Evolutionary conservation across 108 stramenopile species (phyloP).

Genomic region (Cyclotella atomus): DNA sequence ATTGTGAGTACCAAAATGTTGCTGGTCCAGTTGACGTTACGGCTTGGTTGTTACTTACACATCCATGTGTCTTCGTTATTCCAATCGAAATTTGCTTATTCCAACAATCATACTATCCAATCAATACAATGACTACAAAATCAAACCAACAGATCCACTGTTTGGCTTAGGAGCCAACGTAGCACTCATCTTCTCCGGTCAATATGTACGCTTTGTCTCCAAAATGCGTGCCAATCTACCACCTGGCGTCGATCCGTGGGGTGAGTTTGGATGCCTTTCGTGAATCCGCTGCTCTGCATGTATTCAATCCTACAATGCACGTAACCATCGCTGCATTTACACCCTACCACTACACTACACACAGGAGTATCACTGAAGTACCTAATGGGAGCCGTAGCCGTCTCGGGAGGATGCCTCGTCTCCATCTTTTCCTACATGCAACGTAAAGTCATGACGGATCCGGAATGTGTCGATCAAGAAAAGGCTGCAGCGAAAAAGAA

Average conservation of each 20-base stretch:
- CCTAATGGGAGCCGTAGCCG: slow-evolving; percentile 94
- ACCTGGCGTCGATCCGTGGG: slow-evolving; percentile 95
- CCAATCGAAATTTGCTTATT: too few species aligned
- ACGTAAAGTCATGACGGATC: slow-evolving; percentile 83
- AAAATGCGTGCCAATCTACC: slow-evolving; percentile 73
- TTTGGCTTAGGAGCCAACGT: slow-evolving; percentile 97
- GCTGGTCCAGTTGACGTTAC: too few species aligned
- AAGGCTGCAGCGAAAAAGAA: slow-evolving; percentile 70
- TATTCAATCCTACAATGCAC: too few species aligned
- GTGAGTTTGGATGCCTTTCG: too few species aligned
- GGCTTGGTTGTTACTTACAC: not conserved
- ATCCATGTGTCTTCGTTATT: too few species aligned
- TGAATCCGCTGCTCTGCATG: too few species aligned
- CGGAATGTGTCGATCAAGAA: slow-evolving; percentile 65
- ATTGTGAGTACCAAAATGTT: slow-evolving; percentile 93
- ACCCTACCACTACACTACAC: too few species aligned
- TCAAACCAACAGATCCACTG: slow-evolving; percentile 78
- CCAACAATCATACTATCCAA: too few species aligned
- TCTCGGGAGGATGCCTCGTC: slow-evolving; percentile 80
- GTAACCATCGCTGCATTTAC: too few species aligned
- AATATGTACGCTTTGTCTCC: slow-evolving; percentile 94
- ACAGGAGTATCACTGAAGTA: slow-evolving; percentile 88
- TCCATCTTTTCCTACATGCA: slow-evolving; percentile 90
- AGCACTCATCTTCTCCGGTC: slow-evolving; percentile 95
- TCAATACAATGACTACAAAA: too few species aligned